phyloP scores from a whole-genome alignment of 345 rosid species.

The Syzygium aqueum region DNA sequence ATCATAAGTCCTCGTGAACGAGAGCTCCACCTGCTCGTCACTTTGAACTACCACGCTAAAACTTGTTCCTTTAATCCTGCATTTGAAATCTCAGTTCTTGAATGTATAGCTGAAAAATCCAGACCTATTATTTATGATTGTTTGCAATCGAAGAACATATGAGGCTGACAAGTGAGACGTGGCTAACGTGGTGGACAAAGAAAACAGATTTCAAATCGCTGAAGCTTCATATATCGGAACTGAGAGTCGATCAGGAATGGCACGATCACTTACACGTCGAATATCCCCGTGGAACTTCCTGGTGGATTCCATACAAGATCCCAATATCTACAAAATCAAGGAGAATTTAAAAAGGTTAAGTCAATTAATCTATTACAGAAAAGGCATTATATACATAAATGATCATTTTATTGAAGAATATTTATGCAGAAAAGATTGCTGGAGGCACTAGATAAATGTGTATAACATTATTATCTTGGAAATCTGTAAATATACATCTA shows the following conservation, averaged over 20 bases:
- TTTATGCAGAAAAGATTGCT: neutral
- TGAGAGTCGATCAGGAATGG: neutral
- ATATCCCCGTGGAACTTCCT: constrained; percentile 40
- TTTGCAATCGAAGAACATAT: neutral
- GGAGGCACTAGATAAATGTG: neutral
- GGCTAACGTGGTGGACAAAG: neutral
- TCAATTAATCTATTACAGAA: neutral
- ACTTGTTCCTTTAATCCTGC: constrained; percentile 53
- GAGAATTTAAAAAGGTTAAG: neutral
- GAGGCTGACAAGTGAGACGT: neutral
- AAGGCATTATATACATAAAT: too few relatives aligned
- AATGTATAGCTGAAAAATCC: neutral
- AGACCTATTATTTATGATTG: neutral
- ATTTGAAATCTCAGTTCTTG: neutral
- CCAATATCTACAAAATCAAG: constrained; percentile 48
- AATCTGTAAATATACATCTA: neutral
- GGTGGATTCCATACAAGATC: constrained; percentile 63
- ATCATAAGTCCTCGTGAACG: constrained; percentile 52
- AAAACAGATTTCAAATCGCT: neutral
- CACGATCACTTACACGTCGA: constrained; percentile 49
- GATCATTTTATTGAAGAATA: neutral
- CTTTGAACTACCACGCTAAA: constrained; percentile 34
- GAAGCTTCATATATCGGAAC: neutral
- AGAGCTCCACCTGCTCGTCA: constrained; percentile 52
- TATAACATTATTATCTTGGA: neutral